Conservation (phyloP, 768 basidiomycete genomes). For the Amanita fuliginea region DNA sequence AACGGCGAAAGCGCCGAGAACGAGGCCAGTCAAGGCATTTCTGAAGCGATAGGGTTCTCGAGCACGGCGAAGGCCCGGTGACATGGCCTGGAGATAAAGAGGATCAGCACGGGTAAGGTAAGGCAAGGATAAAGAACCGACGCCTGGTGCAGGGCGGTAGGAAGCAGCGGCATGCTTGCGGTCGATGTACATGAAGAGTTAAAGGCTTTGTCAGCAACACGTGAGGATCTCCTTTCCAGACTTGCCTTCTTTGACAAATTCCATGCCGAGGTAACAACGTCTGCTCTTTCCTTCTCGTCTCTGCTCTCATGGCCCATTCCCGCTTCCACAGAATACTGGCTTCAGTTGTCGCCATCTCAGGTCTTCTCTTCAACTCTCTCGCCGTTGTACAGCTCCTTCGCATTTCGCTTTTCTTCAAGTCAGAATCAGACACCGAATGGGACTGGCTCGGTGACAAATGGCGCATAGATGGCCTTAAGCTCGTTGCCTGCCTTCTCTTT, state of each 20-base stretch:
- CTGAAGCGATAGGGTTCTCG: conserved; percentile 71
- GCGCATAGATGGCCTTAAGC: conserved; percentile 31
- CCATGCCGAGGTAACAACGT: neutral
- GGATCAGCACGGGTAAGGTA: too few species aligned
- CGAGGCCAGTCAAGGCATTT: conserved; percentile 71
- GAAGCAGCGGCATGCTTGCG: conserved; percentile 29
- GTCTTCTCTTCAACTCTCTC: conserved; percentile 14
- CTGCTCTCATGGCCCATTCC: neutral
- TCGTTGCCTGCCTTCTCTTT: conserved; percentile 52
- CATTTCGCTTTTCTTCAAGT: conserved; percentile 14
- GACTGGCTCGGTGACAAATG: conserved; percentile 13
- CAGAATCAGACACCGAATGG: conserved; percentile 10
- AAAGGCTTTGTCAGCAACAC: neutral
- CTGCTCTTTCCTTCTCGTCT: neutral
- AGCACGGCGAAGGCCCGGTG: conserved; percentile 78
- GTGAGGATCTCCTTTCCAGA: neutral
- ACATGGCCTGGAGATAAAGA: conserved; percentile 50
- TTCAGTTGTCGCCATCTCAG: conserved; percentile 16
- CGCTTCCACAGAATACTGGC: conserved; percentile 15
- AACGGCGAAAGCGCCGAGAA: conserved; percentile 61
- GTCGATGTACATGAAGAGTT: conserved; percentile 27
- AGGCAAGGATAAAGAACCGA: conserved; percentile 15
- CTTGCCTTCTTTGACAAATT: neutral
- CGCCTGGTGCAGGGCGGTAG: conserved; percentile 44
- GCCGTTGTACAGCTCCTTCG: conserved; percentile 14